Base-by-base conservation (phyloP, 1,284 basidiomycete species). In the Ustilago curta region DNA sequence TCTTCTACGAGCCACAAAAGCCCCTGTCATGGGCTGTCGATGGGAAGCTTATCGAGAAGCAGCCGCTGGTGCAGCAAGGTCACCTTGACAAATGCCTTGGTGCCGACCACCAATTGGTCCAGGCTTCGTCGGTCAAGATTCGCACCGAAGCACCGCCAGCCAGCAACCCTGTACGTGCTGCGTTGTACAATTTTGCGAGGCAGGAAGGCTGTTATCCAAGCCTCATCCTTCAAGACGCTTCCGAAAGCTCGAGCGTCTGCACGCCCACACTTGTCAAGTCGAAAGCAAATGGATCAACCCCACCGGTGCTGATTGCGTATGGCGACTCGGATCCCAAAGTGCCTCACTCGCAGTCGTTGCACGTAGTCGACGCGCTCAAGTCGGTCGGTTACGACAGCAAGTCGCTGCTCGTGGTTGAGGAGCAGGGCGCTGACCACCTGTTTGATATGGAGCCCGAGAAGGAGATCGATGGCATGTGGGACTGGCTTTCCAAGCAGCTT, bases 151-250 rank as follows among this genome's bases (percentile, higher is more conserved):
- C 76, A 23, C 68, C 71, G 9, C 71, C 71, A 8, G 64, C 68
- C 14, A 48, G 51, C 42, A 63, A 72, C 14, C 70, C 75, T 0
- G 56, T 70, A 0, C 74, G 75, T 6, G 70, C 77, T 3, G 60
- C 68, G 39, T 54, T 79, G 14, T 79, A 77, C 69, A 74, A 70
- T 48, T 77, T 72, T 55, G 71, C 77, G 2, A 64, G 77, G 19
- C 77, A 79, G 31, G 75, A 79, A 57, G 77, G 56, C 27, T 64
- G 23, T 50, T 79, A 71, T 19, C 62, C 77, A 6, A 53, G 40
- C 54, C 59, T 79, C 23, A 70, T 79, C 48, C 50, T 77, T 5
- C 43, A 53, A 18, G 29, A 55, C 12, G 27, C 55, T 1, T 51
- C 57, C 3, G 67, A 77, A 5, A 40, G 58, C 43, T 43, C 44